These are phyloP conservation scores for Allium sativum DNA, from an alignment of 106 monocot genomes.

Conservation along the genomic window DNA sequence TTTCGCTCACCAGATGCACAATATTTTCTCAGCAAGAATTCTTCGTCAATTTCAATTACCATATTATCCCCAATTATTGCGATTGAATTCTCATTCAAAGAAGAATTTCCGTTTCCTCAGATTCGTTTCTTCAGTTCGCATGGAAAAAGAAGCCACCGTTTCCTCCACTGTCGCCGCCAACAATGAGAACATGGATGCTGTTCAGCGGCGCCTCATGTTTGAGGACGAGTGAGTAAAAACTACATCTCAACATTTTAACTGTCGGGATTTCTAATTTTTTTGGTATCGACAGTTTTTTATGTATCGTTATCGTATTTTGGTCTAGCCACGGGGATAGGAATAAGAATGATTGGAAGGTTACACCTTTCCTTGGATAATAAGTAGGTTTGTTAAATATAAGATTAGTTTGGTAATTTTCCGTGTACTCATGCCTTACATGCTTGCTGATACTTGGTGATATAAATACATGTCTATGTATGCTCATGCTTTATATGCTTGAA, in stretches of 20 bases:
- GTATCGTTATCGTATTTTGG: too few species aligned
- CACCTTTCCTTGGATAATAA: too few species aligned
- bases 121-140: neutral
- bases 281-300: too few species aligned
- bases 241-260: neutral
- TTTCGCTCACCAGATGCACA: neutral
- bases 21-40: neutral
- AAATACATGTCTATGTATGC: too few species aligned
- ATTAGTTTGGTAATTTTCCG: too few species aligned
- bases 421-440: too few species aligned
- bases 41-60: neutral
- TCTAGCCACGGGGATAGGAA: too few species aligned
- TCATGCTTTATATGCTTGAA: too few species aligned
- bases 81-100: neutral
- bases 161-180: constrained; percentile 6
- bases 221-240: constrained; percentile 74
- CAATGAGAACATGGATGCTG: constrained; percentile 60
- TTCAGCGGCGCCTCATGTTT: constrained; percentile 95
- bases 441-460: too few species aligned
- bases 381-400: too few species aligned
- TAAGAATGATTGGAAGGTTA: too few species aligned
- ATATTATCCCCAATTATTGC: neutral
- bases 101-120: neutral
- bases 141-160: neutral
- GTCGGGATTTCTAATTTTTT: too few species aligned